A percentile compares a stretch with the other conserved stretches of the same genome.
Conservation (phyloP, 371 early-diverging fungal genomes). For the Thermomucor indicae-seudaticae region DNA sequence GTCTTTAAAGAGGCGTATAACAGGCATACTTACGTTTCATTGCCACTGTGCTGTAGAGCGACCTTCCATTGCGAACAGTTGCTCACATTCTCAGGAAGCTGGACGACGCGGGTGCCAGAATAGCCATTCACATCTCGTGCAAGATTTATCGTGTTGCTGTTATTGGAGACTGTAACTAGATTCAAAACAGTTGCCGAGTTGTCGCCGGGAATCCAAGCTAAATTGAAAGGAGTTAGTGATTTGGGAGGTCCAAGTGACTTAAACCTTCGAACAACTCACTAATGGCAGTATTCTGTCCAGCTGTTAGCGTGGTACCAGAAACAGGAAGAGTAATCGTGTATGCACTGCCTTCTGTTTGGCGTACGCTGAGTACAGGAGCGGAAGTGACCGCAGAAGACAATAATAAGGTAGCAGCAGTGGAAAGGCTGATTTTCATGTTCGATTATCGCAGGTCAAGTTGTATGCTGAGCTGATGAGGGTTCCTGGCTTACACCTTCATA, state of each 20-base stretch:
- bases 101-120: background rate
- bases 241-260: background rate
- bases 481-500: too few relatives aligned
- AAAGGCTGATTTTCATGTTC: background rate
- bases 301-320: background rate
- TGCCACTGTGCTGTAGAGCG: background rate
- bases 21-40: too few relatives aligned
- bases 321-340: slow-evolving; percentile 1
- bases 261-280: background rate
- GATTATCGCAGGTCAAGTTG: too few relatives aligned
- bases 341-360: background rate
- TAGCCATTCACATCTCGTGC: background rate
- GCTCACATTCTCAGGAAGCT: background rate
- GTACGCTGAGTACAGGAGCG: background rate
- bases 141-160: background rate
- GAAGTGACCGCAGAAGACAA: background rate
- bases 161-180: background rate
- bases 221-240: background rate
- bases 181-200: background rate
- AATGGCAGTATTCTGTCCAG: background rate
- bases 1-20: too few relatives aligned
- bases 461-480: background rate
- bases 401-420: background rate
- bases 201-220: background rate
- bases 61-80: background rate